phyloP scores from a whole-genome alignment of 2,329 filamentous ascomycete genomes.

The Bimuria novae-zelandiae region DNA sequence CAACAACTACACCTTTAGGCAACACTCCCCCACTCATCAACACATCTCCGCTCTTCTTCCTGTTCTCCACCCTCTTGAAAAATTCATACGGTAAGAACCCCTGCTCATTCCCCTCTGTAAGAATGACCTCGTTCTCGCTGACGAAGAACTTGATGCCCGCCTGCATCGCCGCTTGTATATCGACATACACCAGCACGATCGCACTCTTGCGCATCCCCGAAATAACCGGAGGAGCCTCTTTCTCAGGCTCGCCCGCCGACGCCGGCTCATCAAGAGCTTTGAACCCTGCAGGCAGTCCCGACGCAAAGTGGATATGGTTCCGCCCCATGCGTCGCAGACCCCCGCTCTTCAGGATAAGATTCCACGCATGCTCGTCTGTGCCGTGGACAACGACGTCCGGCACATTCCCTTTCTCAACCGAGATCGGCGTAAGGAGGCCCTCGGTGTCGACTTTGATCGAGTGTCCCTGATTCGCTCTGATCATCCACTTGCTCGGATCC shows the following conservation, averaged over 20 bases:
- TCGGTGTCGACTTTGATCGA: conserved; percentile 77
- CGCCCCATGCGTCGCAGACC: conserved; percentile 80
- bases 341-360: conserved; percentile 72
- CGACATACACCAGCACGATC: conserved; percentile 72
- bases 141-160: conserved; percentile 73
- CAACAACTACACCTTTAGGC: conserved; percentile 43
- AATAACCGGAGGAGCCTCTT: conserved; percentile 59
- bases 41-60: conserved; percentile 63
- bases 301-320: conserved; percentile 89
- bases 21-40: conserved; percentile 74
- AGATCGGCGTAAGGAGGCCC: conserved; percentile 71
- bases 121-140: conserved; percentile 55
- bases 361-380: conserved; percentile 83
- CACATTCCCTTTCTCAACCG: conserved; percentile 56
- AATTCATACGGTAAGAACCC: conserved; percentile 50
- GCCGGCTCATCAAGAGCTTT: conserved; percentile 10
- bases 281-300: conserved; percentile 65
- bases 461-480: conserved; percentile 96
- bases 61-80: conserved; percentile 72
- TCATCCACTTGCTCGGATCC: conserved; percentile 67
- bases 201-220: conserved; percentile 75
- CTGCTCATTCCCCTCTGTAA: conserved; percentile 55
- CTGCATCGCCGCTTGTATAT: conserved; percentile 67
- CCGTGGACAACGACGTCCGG: conserved; percentile 79
- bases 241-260: neutral